phyloP scores from a whole-genome alignment of 73 alveolate genomes.

The Paraurostyla sp. region DNA sequence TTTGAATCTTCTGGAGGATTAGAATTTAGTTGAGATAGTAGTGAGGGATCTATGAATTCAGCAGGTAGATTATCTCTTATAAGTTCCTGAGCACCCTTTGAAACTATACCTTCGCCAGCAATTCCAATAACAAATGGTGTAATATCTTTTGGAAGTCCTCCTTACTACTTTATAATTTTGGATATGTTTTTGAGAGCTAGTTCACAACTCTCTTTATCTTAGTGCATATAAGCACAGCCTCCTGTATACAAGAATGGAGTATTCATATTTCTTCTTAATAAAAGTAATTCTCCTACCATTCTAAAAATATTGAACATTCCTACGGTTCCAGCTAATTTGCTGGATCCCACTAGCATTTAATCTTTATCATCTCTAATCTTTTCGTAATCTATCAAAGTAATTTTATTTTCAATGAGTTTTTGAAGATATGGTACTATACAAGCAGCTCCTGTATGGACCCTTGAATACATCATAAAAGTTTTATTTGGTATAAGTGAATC shows the following conservation, averaged over 20 bases:
- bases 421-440: conserved; percentile 81
- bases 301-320: conserved; percentile 82
- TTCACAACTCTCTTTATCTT: conserved; percentile 36
- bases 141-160: conserved; percentile 56
- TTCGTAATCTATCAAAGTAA: conserved; percentile 91
- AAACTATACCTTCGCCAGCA: conserved; percentile 84
- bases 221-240: conserved; percentile 51
- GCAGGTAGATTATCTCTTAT: conserved; percentile 63
- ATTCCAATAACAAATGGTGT: conserved; percentile 67
- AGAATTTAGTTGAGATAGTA: not conserved
- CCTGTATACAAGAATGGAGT: conserved; percentile 82
- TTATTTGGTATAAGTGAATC: conserved; percentile 72
- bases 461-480: conserved; percentile 88
- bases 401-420: conserved; percentile 73
- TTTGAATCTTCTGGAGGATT: conserved; percentile 62
- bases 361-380: conserved; percentile 74
- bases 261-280: conserved; percentile 60
- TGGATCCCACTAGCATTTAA: conserved; percentile 78
- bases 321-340: conserved; percentile 87
- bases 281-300: conserved; percentile 78
- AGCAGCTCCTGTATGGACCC: conserved; percentile 82
- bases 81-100: conserved; percentile 84
- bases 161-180: not conserved
- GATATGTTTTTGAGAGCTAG: not conserved
- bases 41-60: conserved; percentile 70